phyloP scores from a whole-genome alignment of 176 grass and related monocot genomes.

The Dendrocalamus sinicus region DNA sequence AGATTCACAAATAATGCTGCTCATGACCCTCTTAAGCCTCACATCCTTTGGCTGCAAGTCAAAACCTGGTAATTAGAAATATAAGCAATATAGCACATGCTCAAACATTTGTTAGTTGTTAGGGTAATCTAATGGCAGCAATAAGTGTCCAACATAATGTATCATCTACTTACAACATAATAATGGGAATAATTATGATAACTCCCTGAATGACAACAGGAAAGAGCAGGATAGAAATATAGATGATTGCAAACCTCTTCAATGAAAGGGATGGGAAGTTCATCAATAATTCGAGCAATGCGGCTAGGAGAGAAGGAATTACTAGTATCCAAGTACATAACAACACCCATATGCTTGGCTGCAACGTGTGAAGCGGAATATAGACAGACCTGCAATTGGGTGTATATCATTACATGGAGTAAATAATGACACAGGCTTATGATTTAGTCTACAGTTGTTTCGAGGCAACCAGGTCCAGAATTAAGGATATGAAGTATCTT shows the following conservation, averaged over 20 bases:
- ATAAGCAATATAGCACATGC: constrained; percentile 11
- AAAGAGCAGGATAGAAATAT: constrained; percentile 1
- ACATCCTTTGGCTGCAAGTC: constrained; percentile 55
- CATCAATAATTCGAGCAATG: constrained; percentile 59
- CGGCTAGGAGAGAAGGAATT: constrained; percentile 83
- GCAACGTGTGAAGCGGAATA: constrained; percentile 63
- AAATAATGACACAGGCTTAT: constrained; percentile 2
- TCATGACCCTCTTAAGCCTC: constrained; percentile 66
- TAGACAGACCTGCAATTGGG: constrained; percentile 73
- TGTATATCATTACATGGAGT: neutral
- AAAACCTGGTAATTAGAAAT: constrained; percentile 24
- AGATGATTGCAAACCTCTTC: constrained; percentile 49
- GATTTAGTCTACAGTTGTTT: neutral
- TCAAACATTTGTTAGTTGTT: neutral
- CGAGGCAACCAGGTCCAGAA: neutral
- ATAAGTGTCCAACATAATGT: neutral
- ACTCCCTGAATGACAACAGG: neutral
- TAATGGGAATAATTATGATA: constrained; percentile 13
- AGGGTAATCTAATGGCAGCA: constrained; percentile 8
- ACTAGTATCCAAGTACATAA: constrained; percentile 88
- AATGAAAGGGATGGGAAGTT: constrained; percentile 27
- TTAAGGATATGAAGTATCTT: neutral
- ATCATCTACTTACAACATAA: neutral
- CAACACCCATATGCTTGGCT: constrained; percentile 51
- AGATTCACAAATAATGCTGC: constrained; percentile 65